Evolutionary conservation across 345 rosid species (phyloP), one percentile per base, ranked within the genome.

Genomic region (Turritis glabra): DNA sequence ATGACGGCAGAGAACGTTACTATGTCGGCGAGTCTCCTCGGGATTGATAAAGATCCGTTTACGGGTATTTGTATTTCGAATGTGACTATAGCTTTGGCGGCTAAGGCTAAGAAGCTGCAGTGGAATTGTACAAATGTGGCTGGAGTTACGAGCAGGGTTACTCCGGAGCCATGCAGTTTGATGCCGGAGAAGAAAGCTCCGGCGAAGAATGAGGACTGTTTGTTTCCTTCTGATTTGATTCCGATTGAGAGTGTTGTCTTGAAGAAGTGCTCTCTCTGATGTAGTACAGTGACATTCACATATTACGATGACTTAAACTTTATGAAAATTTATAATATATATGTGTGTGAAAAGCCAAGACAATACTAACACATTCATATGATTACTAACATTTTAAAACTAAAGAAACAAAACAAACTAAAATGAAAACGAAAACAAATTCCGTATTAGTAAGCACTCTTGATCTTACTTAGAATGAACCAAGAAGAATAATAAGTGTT

Each of bases 41-140:
- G 98, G 62, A 80, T 88, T 30, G 43, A 73, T 12, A 69, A 71
- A 4, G 78, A 84, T 64, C 77, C 84, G 21, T 80, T 88, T 56
- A 86, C 74, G 0, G 89, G 83, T 8, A 85, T 93, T 40, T 89
- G 96, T 77, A 87, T 93, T 13, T 93, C 91, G 5, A 85, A 87
- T 69, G 89, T 85, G 15, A 71, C 73, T 1, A 85, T 93, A 9
- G 25, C 67, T 4, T 62, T 91, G 84, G 54, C 82, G 1, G 23
- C 56, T 17, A 75, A 82, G 15, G 80, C 87, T 0, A 80, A 81
- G 67, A 12, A 84, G 32, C 15, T 83, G 38, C 88, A 80, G 23
- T 91, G 96, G 98, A 91, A 88, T 54, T 93, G 96, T 77, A 84
- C 89, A 0, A 50, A 85, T 55, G 69, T 91, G n/a, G 47, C 57